A percentile compares a stretch with the other conserved stretches of the same genome.
phyloP scores from a whole-genome alignment of 2,329 filamentous ascomycete genomes.

The Sclerotinia minor region DNA sequence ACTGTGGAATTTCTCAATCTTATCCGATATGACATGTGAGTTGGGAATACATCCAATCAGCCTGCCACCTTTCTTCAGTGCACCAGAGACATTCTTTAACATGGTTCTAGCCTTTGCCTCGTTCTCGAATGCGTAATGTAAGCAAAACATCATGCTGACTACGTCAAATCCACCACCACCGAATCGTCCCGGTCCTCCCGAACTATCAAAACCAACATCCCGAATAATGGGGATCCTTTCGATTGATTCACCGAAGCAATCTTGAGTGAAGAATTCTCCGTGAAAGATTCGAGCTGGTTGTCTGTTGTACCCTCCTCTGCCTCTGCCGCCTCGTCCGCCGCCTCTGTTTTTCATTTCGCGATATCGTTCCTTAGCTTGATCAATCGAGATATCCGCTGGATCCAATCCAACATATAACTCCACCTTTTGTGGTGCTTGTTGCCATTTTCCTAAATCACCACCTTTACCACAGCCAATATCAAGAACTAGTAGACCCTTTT shows the following conservation, averaged over 20 bases:
- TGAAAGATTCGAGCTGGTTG: slow-evolving; percentile 68
- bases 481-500: slow-evolving; percentile 72
- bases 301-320: slow-evolving; percentile 50
- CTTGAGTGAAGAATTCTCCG: slow-evolving; percentile 84
- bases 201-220: slow-evolving; percentile 77
- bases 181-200: slow-evolving; percentile 66
- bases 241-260: slow-evolving; percentile 85
- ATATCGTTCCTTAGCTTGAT: slow-evolving; percentile 86
- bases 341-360: slow-evolving; percentile 65
- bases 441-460: slow-evolving; percentile 93
- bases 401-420: slow-evolving; percentile 92
- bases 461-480: slow-evolving; percentile 98
- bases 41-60: slow-evolving; percentile 98
- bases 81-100: slow-evolving; percentile 87
- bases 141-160: slow-evolving; percentile 98
- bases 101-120: slow-evolving; percentile 88
- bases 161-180: slow-evolving; percentile 86
- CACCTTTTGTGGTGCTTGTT: slow-evolving; percentile 87
- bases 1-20: slow-evolving; percentile 75
- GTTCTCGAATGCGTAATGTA: slow-evolving; percentile 97
- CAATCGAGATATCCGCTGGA: slow-evolving; percentile 87
- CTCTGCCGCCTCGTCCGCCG: slow-evolving; percentile 54
- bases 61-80: slow-evolving; percentile 88
- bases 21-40: slow-evolving; percentile 81
- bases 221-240: slow-evolving; percentile 78